Percentiles rank a stretch among this genome's conserved stretches.
These are phyloP conservation scores for Melocanna baccifera DNA, from an alignment of 176 grass and related monocot species.

Conservation along the genomic window DNA sequence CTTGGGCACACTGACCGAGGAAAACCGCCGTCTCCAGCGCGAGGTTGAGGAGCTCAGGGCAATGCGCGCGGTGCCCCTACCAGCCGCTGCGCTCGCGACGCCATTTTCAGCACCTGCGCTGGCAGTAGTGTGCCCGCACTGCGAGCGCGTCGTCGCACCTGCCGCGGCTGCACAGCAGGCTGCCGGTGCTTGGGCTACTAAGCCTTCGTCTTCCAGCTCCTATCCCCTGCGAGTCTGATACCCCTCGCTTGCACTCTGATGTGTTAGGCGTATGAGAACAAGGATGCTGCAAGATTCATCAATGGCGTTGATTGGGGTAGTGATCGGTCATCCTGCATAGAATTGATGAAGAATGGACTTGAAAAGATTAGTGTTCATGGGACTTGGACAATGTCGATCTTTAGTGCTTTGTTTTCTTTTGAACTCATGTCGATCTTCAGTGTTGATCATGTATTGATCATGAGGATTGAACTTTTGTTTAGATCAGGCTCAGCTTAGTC, in stretches of 20 bases:
- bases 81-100: too few species aligned
- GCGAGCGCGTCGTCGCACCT: background rate
- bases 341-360: background rate
- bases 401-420: background rate
- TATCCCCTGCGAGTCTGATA: background rate
- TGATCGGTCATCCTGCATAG: background rate
- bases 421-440: background rate
- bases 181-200: background rate
- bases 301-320: background rate
- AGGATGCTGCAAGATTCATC: background rate
- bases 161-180: background rate
- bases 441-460: background rate
- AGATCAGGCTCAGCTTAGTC: background rate
- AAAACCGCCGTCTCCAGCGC: conserved; percentile 51
- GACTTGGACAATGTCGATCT: background rate
- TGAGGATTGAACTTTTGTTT: background rate
- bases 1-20: conserved; percentile 46
- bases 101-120: background rate
- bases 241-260: background rate
- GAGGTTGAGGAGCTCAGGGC: conserved; percentile 57
- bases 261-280: background rate
- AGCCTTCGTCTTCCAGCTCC: background rate
- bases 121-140: background rate
- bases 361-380: background rate
- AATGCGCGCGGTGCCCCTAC: background rate